Percentiles rank a stretch among this genome's conserved stretches.
Conservation (phyloP, 1,284 basidiomycete genomes). For the Apiotrichum veenhuisii region DNA sequence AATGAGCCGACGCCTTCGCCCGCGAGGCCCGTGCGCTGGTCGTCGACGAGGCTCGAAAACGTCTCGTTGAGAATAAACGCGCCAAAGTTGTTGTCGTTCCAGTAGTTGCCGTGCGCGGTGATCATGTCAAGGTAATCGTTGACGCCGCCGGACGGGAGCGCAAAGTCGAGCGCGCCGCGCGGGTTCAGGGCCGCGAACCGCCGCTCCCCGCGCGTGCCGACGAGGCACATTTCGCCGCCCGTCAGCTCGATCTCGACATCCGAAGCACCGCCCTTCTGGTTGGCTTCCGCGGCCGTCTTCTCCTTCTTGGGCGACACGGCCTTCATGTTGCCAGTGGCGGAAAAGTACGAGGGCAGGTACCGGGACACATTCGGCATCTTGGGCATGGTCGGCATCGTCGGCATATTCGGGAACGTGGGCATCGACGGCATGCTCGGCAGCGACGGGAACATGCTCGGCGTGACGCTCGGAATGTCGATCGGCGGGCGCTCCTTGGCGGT, state of each 20-base stretch:
- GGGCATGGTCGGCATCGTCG: constrained; percentile 34
- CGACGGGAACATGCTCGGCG: constrained; percentile 32
- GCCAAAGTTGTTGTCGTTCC: constrained; percentile 42
- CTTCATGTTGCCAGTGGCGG: constrained; percentile 3
- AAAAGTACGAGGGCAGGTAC: constrained; percentile 37
- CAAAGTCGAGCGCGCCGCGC: constrained; percentile 50
- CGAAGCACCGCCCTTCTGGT: not conserved
- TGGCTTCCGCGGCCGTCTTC: not conserved
- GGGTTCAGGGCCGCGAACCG: constrained; percentile 50
- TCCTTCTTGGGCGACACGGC: not conserved
- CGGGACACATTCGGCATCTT: constrained; percentile 32
- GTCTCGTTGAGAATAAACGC: constrained; percentile 49
- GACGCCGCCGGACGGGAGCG: constrained; percentile 42
- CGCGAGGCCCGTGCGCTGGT: not conserved
- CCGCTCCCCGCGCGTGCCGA: constrained; percentile 44
- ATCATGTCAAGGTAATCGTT: constrained; percentile 50
- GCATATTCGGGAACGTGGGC: constrained; percentile 27
- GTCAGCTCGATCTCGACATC: constrained; percentile 24
- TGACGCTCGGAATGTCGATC: constrained; percentile 51
- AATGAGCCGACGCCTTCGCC: not conserved
- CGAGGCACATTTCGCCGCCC: constrained; percentile 1
- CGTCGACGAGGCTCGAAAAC: constrained; percentile 12
- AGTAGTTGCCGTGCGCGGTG: constrained; percentile 47
- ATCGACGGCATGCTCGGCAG: constrained; percentile 24
- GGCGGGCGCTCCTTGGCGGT: constrained; percentile 48